Conservation (phyloP, 768 basidiomycete genomes). For the Tylopilus rubrobrunneus region DNA sequence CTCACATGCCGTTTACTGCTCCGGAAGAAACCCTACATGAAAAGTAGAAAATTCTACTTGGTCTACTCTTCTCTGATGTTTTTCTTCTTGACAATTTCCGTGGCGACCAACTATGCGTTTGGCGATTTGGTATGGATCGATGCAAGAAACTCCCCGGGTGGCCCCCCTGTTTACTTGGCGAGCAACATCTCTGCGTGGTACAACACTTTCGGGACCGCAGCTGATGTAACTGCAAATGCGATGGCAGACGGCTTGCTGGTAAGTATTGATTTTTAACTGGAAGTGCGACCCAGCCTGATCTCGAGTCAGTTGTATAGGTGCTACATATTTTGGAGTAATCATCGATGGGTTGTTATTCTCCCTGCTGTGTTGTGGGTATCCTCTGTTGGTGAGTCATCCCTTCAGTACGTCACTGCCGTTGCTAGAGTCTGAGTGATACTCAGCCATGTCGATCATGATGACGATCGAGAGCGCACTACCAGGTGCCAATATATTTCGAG, state of each 20-base stretch:
- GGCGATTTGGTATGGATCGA: neutral
- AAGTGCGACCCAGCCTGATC: neutral
- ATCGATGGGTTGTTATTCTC: neutral
- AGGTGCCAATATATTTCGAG: neutral
- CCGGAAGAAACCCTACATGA: neutral
- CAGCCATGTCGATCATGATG: neutral
- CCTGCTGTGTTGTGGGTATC: neutral
- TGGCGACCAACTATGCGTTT: neutral
- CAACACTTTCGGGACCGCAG: neutral
- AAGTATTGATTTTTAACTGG: neutral
- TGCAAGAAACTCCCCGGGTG: neutral
- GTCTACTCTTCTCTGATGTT: neutral
- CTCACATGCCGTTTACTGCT: neutral
- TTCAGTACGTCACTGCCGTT: neutral
- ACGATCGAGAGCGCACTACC: neutral
- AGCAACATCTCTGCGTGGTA: neutral
- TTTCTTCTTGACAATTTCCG: neutral
- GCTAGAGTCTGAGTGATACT: neutral
- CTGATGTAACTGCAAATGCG: neutral
- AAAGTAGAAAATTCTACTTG: neutral
- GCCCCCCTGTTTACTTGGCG: neutral
- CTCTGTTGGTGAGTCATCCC: neutral
- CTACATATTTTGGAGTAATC: neutral
- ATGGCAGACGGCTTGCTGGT: neutral
- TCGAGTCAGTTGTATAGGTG: neutral